Percentiles rank a stretch among this genome's conserved stretches.
phyloP scores from a whole-genome alignment of 2,329 filamentous ascomycete species.

The Pseudophaeomoniella oleicola region DNA sequence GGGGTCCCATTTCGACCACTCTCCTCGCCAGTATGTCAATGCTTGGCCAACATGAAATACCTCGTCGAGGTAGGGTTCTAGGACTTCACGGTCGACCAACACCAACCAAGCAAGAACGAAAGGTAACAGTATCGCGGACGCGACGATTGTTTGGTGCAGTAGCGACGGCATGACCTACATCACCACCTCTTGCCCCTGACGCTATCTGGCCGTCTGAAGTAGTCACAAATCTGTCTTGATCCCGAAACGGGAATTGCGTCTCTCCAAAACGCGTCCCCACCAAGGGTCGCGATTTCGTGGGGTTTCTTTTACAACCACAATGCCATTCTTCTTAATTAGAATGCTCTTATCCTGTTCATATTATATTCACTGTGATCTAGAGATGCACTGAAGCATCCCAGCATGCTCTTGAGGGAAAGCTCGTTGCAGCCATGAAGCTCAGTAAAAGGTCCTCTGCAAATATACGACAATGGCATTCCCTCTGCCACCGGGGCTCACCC shows the following conservation, averaged over 20 bases:
- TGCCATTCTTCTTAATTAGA: too few relatives aligned
- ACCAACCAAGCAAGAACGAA: not conserved
- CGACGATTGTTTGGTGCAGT: not conserved
- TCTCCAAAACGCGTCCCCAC: too few relatives aligned
- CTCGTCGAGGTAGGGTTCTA: slow-evolving; percentile 44
- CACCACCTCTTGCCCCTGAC: too few relatives aligned
- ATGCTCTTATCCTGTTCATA: too few relatives aligned
- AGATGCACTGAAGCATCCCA: not conserved
- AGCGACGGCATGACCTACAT: too few relatives aligned
- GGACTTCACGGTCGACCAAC: slow-evolving; percentile 33
- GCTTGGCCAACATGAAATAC: slow-evolving; percentile 68
- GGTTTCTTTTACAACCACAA: too few relatives aligned
- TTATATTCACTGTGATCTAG: too few relatives aligned
- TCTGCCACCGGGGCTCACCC: slow-evolving; percentile 54
- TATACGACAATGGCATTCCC: slow-evolving; percentile 43
- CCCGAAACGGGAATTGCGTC: too few relatives aligned
- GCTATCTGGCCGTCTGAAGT: too few relatives aligned
- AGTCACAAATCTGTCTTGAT: too few relatives aligned
- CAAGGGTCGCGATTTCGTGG: too few relatives aligned
- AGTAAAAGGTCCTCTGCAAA: not conserved
- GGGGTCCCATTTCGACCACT: slow-evolving; percentile 72
- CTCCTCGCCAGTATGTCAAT: slow-evolving; percentile 66
- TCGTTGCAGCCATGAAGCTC: not conserved
- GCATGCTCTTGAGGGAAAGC: not conserved
- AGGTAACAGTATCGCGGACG: not conserved